Evolutionary conservation across 73 alveolate species (phyloP), one percentile per base, ranked within the genome.

Genomic region (Durusdinium trenchii): DNA sequence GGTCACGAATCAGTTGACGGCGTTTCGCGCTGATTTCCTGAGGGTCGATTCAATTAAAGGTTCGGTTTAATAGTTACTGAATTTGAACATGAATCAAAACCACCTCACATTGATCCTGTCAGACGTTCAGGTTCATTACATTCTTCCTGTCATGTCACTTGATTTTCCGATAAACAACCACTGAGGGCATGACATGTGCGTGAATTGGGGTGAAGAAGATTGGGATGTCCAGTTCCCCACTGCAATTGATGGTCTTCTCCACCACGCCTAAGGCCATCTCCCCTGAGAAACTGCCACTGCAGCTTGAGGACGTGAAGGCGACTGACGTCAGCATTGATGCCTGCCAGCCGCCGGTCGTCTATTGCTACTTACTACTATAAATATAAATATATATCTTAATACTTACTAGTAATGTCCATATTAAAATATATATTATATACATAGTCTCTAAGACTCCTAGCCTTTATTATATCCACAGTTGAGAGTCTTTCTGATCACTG

Each of bases 211-310:
- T 47, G 47, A 7, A 81, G 32, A 3, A 47, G 0, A 48, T 7
- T 4, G 67, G 91, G 32, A 9, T 14, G n/a, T 81, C 91, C 47
- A 81, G 47, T 30, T 47, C 0, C 3, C 69, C 47, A 32, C 69
- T 28, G 1, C 32, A 0, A 35, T 81, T 81, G 30, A 81, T 67
- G 35, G 91, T 81, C 50, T 81, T 81, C 9, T 81, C 91, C 91
- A 81, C 91, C 47, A 48, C 69, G 5, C 69, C 42, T 3, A 81
- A 28, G 1, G 91, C 91, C 91, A 81, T 81, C 71, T 81, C 91
- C 0, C 91, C 91, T 28, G 91, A 81, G 28, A 28, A 48, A 1
- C 69, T 47, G 0, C 91, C 91, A 3, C 69, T 81, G 91, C 91
- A 81, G 3, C 69, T 48, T 6, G 71, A 47, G 26, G 91, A 81